These are phyloP conservation scores for Trypethelium eluteriae DNA, from an alignment of 495 filamentous ascomycete genomes.

Conservation along the genomic window DNA sequence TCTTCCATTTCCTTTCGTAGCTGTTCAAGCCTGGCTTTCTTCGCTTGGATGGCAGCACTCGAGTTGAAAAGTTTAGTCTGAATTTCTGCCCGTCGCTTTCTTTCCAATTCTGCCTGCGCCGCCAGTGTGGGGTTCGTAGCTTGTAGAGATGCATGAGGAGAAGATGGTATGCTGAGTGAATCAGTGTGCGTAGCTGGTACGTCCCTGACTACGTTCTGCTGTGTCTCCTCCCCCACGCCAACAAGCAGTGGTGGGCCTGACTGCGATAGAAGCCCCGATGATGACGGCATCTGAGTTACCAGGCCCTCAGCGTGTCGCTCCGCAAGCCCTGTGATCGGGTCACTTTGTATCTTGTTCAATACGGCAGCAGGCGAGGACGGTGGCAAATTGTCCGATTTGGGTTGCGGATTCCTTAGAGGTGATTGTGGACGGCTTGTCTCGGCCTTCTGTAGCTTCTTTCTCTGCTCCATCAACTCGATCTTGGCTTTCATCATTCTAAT, in stretches of 20 bases:
- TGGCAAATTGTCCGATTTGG: not conserved
- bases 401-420: not conserved
- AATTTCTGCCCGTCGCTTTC: slow-evolving; percentile 44
- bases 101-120: not conserved
- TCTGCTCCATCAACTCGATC: slow-evolving; percentile 70
- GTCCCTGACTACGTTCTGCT: not conserved
- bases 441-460: slow-evolving; percentile 28
- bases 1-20: slow-evolving; percentile 51
- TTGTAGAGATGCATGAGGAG: slow-evolving; percentile 19
- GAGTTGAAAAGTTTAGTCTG: slow-evolving; percentile 20
- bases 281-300: not conserved
- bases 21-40: slow-evolving; percentile 45
- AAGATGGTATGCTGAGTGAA: not conserved
- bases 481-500: slow-evolving; percentile 50
- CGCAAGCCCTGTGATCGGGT: slow-evolving; percentile 23
- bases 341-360: not conserved
- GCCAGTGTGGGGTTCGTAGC: slow-evolving; percentile 27
- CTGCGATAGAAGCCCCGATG: not conserved
- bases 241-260: no score
- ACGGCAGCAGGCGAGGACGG: not conserved
- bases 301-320: not conserved
- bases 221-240: not conserved
- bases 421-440: not conserved
- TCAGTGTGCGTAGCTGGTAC: not conserved
- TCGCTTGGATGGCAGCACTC: slow-evolving; percentile 26